Evolutionary conservation across 2,329 filamentous ascomycete genomes (phyloP).

Genomic region (Paramyrothecium sp.): DNA sequence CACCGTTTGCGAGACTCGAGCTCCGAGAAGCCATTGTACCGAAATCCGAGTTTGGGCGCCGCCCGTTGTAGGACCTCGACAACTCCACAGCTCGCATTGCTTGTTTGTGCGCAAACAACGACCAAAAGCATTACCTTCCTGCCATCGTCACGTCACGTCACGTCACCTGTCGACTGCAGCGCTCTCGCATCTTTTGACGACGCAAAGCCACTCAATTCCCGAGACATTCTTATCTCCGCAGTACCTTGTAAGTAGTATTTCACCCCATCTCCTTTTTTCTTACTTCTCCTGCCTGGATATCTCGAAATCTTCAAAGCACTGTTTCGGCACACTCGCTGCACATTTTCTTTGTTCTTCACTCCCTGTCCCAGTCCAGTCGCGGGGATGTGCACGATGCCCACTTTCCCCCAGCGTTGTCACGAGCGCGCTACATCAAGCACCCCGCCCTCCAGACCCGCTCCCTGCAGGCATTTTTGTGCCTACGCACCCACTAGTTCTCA

Average conservation of each 20-base stretch:
- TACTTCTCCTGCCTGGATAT: background rate
- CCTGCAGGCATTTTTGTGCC: constrained; percentile 22
- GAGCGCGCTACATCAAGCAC: constrained; percentile 28
- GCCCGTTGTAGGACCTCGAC: background rate
- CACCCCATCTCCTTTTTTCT: background rate
- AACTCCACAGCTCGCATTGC: background rate
- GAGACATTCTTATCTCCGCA: background rate
- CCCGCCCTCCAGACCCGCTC: constrained; percentile 28
- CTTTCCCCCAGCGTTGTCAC: constrained; percentile 16
- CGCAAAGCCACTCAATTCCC: background rate
- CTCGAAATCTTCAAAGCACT: no score
- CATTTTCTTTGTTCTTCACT: background rate
- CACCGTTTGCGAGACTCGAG: background rate
- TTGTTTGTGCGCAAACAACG: background rate
- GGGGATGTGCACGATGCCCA: constrained; percentile 1
- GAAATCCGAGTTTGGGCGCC: background rate
- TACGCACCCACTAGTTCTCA: constrained; percentile 8
- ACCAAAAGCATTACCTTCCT: background rate
- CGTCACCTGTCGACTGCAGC: background rate
- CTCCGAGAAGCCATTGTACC: background rate
- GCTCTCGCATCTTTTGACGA: background rate
- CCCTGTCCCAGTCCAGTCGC: background rate
- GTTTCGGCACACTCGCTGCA: no score
- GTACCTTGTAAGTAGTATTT: background rate
- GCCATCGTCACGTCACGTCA: background rate